These are phyloP conservation scores for Protomyces gravidus DNA, from an alignment of 1,139 yeast species.

Conservation along the genomic window DNA sequence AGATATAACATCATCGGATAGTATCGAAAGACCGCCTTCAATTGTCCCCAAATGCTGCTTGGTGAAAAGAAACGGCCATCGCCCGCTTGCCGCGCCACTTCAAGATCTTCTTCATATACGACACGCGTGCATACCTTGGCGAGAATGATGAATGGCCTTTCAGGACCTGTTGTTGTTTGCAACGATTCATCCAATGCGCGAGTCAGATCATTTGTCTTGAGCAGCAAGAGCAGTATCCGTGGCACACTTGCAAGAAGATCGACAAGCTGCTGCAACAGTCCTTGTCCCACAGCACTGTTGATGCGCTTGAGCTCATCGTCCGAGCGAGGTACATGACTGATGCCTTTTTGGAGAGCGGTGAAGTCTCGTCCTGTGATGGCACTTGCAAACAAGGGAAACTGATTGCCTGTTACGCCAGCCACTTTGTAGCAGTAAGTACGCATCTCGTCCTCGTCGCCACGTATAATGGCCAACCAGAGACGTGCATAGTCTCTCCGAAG, in stretches of 20 bases:
- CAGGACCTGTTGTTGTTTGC: conserved; percentile 79
- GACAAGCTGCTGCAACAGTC: conserved; percentile 73
- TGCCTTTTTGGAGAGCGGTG: conserved; percentile 45
- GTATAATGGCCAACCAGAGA: conserved; percentile 86
- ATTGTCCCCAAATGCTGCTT: not conserved
- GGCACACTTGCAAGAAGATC: conserved; percentile 75
- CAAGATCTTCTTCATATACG: conserved; percentile 56
- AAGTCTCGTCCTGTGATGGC: conserved; percentile 91
- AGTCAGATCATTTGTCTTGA: conserved; percentile 91
- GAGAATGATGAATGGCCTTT: conserved; percentile 80
- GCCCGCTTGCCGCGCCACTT: conserved; percentile 17
- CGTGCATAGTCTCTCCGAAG: conserved; percentile 80
- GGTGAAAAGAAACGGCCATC: not conserved
- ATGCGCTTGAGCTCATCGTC: conserved; percentile 59
- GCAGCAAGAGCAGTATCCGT: conserved; percentile 70
- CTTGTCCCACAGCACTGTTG: conserved; percentile 59
- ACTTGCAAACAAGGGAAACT: conserved; percentile 79
- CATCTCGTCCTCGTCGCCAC: conserved; percentile 64
- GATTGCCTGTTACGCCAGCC: conserved; percentile 71
- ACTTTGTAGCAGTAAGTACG: conserved; percentile 65
- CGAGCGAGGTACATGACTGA: conserved; percentile 48
- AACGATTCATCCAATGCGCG: conserved; percentile 80
- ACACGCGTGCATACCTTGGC: conserved; percentile 83
- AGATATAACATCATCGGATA: conserved; percentile 17
- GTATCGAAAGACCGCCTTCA: conserved; percentile 14